phyloP scores from a whole-genome alignment of 768 basidiomycete species.

The Suillus plorans region DNA sequence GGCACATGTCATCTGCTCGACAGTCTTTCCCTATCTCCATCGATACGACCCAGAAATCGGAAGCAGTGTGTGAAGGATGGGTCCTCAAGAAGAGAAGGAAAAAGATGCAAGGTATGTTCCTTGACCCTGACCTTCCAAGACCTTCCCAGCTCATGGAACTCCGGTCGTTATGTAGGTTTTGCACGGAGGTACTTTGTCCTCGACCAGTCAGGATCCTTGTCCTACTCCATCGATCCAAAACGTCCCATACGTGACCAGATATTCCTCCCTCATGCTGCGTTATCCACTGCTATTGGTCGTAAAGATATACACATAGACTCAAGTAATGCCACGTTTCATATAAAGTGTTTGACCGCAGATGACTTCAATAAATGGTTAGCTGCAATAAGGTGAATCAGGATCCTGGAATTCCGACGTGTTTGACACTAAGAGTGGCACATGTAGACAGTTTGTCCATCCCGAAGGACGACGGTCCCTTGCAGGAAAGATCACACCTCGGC shows the following conservation, averaged over 20 bases:
- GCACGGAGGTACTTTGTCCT: slow-evolving; percentile 82
- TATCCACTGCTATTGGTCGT: slow-evolving; percentile 69
- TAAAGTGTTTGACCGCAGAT: slow-evolving; percentile 68
- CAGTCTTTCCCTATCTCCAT: slow-evolving; percentile 8
- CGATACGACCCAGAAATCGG: slow-evolving; percentile 11
- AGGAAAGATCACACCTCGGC: slow-evolving; percentile 36
- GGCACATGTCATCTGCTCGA: slow-evolving; percentile 16
- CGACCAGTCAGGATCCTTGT: slow-evolving; percentile 63
- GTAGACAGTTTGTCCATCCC: slow-evolving; percentile 60
- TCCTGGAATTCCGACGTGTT: not conserved
- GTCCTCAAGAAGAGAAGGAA: slow-evolving; percentile 84
- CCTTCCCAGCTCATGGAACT: slow-evolving; percentile 1
- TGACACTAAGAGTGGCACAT: slow-evolving; percentile 1
- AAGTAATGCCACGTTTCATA: slow-evolving; percentile 74
- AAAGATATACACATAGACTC: slow-evolving; percentile 84
- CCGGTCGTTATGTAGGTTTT: slow-evolving; percentile 52
- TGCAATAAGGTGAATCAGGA: slow-evolving; percentile 58
- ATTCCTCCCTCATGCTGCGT: slow-evolving; percentile 66
- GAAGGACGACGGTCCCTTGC: slow-evolving; percentile 37
- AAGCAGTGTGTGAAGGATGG: slow-evolving; percentile 68
- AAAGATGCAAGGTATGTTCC: slow-evolving; percentile 74
- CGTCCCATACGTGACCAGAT: slow-evolving; percentile 73
- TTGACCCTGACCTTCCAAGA: not conserved
- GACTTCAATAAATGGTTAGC: slow-evolving; percentile 78
- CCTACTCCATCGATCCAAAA: slow-evolving; percentile 73